Percentiles rank a stretch among this genome's conserved stretches.
phyloP scores from a whole-genome alignment of 192 early-diverging fungal genomes.

The Podila epigama region DNA sequence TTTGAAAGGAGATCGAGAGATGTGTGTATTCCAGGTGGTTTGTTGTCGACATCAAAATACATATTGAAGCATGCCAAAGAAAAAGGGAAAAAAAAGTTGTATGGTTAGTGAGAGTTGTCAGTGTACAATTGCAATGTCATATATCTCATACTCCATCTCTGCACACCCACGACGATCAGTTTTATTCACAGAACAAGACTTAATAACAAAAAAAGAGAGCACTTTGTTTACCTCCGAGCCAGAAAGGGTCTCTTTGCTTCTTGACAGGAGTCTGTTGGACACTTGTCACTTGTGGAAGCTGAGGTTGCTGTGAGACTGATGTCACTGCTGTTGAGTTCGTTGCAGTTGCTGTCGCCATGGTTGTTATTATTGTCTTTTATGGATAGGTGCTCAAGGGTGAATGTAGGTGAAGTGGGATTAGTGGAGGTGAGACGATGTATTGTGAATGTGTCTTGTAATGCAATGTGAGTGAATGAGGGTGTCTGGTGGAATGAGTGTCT shows the following conservation, averaged over 20 bases:
- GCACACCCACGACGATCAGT: no score
- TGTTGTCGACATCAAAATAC: no score
- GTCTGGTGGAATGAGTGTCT: no score
- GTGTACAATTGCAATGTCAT: neutral
- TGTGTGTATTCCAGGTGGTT: no score
- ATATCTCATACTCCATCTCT: no score
- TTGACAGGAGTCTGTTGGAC: conserved; percentile 1
- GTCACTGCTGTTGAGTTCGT: conserved; percentile 14
- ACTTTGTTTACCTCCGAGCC: conserved; percentile 59
- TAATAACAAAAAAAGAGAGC: neutral
- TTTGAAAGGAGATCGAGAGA: no score
- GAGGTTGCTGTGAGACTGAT: conserved; percentile 1
- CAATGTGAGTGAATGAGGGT: no score
- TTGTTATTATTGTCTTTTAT: no score
- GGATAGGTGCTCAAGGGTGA: neutral
- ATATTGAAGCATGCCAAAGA: neutral
- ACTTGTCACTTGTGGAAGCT: conserved; percentile 17
- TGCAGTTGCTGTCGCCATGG: conserved; percentile 24
- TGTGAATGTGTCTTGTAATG: no score
- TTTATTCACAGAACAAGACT: no score
- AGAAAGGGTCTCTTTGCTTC: conserved; percentile 54
- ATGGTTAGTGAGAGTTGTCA: neutral
- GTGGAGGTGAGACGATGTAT: neutral
- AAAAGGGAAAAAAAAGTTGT: neutral
- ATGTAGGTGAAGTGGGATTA: neutral